A percentile compares a stretch with the other conserved stretches of the same genome.
These are phyloP conservation scores for Cyclotella cryptica DNA, from an alignment of 108 stramenopile species.

Conservation along the genomic window DNA sequence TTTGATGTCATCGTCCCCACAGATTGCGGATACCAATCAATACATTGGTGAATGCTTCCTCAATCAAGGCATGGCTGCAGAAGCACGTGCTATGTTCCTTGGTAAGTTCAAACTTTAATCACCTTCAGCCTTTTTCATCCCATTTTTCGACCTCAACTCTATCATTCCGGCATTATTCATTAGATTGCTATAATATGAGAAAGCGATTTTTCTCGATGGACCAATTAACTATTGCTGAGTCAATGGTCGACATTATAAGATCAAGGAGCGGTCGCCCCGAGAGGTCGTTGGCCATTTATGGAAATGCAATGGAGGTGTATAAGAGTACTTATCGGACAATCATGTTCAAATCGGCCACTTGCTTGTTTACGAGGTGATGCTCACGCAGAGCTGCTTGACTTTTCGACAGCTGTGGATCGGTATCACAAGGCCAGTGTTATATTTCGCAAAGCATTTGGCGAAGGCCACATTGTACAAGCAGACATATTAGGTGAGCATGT, in stretches of 20 bases:
- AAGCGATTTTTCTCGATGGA: slow-evolving; percentile 69
- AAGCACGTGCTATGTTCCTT: slow-evolving; percentile 59
- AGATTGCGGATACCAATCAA: slow-evolving; percentile 67
- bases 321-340: slow-evolving; percentile 39
- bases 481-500: slow-evolving; percentile 37
- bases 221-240: slow-evolving; percentile 47
- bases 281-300: slow-evolving; percentile 66
- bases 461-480: slow-evolving; percentile 42
- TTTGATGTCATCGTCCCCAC: neutral
- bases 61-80: slow-evolving; percentile 53
- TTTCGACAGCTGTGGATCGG: slow-evolving; percentile 41
- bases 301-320: slow-evolving; percentile 63
- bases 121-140: no score
- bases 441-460: slow-evolving; percentile 57
- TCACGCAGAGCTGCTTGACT: slow-evolving; percentile 53
- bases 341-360: slow-evolving; percentile 38
- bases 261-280: slow-evolving; percentile 50
- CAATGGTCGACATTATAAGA: slow-evolving; percentile 49
- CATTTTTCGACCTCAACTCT: no score
- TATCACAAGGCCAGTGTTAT: slow-evolving; percentile 66
- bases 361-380: slow-evolving; percentile 38
- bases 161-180: neutral
- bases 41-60: slow-evolving; percentile 67
- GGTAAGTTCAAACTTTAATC: neutral
- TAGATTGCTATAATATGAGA: slow-evolving; percentile 73